Evolutionary conservation across 441 rosid genomes (phyloP).

Genomic region (Adansonia rubrostipa): DNA sequence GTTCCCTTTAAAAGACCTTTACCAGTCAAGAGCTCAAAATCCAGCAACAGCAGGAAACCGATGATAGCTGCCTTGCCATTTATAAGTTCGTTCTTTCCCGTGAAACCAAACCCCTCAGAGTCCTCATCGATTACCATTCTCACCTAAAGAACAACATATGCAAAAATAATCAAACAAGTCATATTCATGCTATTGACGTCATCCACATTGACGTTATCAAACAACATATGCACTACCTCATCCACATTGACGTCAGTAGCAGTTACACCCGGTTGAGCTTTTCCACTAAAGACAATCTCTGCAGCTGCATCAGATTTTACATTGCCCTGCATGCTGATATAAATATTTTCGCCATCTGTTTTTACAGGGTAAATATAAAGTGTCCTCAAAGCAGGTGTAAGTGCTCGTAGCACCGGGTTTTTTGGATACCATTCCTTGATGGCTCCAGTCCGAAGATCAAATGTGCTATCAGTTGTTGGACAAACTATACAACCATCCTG

Average conservation of each 20-base stretch:
- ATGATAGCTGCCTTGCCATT: constrained; percentile 92
- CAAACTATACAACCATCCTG: constrained; percentile 96
- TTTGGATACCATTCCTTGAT: constrained; percentile 91
- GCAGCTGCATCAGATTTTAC: constrained; percentile 64
- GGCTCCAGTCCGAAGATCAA: constrained; percentile 74
- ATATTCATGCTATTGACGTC: no score
- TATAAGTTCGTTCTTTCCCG: constrained; percentile 68
- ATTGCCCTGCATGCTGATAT: constrained; percentile 60
- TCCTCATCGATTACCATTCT: constrained; percentile 87
- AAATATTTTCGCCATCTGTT: constrained; percentile 74
- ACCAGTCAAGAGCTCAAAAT: constrained; percentile 92
- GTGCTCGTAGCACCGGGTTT: constrained; percentile 78
- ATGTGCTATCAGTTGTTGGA: constrained; percentile 88
- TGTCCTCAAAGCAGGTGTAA: constrained; percentile 77
- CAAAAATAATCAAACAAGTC: neutral
- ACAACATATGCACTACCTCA: constrained; percentile 51
- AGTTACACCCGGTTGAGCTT: constrained; percentile 91
- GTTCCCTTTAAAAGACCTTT: constrained; percentile 91
- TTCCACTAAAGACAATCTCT: constrained; percentile 88
- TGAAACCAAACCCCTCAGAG: constrained; percentile 76
- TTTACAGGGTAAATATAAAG: constrained; percentile 72
- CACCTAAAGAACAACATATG: constrained; percentile 51
- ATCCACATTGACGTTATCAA: no score
- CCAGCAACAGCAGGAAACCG: constrained; percentile 86
- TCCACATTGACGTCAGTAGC: constrained; percentile 84